These are phyloP conservation scores for Trypanosoma boissoni DNA, from an alignment of 208 protist species.

Conservation along the genomic window DNA sequence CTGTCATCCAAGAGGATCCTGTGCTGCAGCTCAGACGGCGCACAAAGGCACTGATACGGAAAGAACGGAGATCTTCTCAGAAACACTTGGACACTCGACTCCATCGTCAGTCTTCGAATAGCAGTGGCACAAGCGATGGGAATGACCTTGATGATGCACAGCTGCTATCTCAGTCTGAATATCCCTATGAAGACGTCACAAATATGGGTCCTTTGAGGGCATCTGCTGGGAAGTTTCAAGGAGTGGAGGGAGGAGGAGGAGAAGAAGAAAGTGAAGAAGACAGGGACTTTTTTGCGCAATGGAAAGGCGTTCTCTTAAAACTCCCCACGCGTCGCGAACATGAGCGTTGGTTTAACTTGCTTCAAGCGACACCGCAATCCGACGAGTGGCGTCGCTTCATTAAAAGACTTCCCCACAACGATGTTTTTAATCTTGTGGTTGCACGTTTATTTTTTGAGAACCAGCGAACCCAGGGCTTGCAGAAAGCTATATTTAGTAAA, in stretches of 20 bases:
- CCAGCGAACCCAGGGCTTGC: slow-evolving; percentile 50
- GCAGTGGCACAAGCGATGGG: slow-evolving; percentile 6
- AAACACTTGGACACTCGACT: too few relatives aligned
- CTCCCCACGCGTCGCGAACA: slow-evolving; percentile 70
- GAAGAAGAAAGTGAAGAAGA: not conserved
- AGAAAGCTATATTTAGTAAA: slow-evolving; percentile 61
- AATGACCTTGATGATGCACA: not conserved
- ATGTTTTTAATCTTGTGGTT: slow-evolving; percentile 77
- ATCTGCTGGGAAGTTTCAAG: too few relatives aligned
- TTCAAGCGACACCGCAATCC: slow-evolving; percentile 58
- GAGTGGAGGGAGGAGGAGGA: not conserved
- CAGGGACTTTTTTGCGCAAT: slow-evolving; percentile 12
- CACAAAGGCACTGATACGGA: not conserved
- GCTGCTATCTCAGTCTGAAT: too few relatives aligned
- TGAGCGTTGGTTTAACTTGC: slow-evolving; percentile 83
- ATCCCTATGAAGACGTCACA: too few relatives aligned
- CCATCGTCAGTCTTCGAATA: too few relatives aligned
- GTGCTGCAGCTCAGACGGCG: slow-evolving; percentile 21
- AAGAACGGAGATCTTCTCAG: too few relatives aligned
- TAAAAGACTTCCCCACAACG: slow-evolving; percentile 47
- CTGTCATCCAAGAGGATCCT: slow-evolving; percentile 67
- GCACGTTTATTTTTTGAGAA: slow-evolving; percentile 87
- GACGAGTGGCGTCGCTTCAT: slow-evolving; percentile 67
- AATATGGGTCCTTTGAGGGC: too few relatives aligned
- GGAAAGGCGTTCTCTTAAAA: slow-evolving; percentile 67